phyloP scores from a whole-genome alignment of 2,329 filamentous ascomycete genomes.

The Cladosporium phlei region DNA sequence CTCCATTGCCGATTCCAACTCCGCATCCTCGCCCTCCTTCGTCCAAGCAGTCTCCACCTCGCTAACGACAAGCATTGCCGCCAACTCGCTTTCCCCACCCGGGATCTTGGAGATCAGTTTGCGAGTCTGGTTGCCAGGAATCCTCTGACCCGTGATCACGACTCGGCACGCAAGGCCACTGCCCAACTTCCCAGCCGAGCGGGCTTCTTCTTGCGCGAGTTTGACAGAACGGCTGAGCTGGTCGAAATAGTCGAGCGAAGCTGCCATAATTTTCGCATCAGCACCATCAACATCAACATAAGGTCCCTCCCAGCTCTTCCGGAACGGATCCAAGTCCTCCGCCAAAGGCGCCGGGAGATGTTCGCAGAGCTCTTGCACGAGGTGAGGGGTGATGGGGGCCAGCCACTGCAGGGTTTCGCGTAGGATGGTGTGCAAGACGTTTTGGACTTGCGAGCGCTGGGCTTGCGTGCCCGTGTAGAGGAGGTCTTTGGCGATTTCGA shows the following conservation, averaged over 20 bases:
- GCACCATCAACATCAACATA: slow-evolving; percentile 14
- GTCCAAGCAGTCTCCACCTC: slow-evolving; percentile 26
- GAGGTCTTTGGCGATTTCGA: slow-evolving; percentile 86
- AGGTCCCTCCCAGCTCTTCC: slow-evolving; percentile 22
- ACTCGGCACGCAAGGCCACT: slow-evolving; percentile 77
- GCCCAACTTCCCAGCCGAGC: slow-evolving; percentile 66
- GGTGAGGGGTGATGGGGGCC: slow-evolving; percentile 71
- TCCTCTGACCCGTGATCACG: slow-evolving; percentile 36
- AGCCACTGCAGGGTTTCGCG: slow-evolving; percentile 71
- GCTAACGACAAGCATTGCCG: slow-evolving; percentile 41
- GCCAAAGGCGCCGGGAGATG: slow-evolving; percentile 54
- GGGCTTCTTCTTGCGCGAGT: slow-evolving; percentile 66
- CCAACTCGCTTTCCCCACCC: slow-evolving; percentile 34
- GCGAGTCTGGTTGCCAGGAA: neutral
- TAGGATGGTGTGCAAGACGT: slow-evolving; percentile 58
- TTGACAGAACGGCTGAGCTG: slow-evolving; percentile 65
- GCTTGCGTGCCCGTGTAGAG: slow-evolving; percentile 76
- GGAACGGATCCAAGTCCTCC: slow-evolving; percentile 20
- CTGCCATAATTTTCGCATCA: slow-evolving; percentile 38
- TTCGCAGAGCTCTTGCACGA: slow-evolving; percentile 86
- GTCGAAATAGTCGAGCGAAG: slow-evolving; percentile 38
- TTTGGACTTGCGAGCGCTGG: slow-evolving; percentile 55
- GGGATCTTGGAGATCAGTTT: no score
- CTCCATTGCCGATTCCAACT: slow-evolving; percentile 1
- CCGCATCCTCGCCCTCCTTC: slow-evolving; percentile 5